Evolutionary conservation across 805 yeast species (phyloP).

Genomic region (Zygosaccharomyces pseudorouxii): DNA sequence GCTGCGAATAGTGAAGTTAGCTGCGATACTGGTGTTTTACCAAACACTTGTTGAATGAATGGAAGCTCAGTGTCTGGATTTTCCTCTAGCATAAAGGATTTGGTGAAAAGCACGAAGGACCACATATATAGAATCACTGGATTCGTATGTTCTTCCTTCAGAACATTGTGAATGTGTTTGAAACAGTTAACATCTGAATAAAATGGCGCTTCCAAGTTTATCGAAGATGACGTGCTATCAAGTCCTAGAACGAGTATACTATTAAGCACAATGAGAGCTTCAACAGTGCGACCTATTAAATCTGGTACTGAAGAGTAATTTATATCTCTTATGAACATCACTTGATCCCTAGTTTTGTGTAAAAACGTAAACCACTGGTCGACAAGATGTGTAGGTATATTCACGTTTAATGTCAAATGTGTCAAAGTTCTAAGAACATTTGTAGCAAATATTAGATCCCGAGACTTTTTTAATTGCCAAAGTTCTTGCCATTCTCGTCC

Average conservation of each 20-base stretch:
- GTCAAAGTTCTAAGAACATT: conserved; percentile 37
- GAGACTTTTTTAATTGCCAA: conserved; percentile 24
- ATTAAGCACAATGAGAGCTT: conserved; percentile 45
- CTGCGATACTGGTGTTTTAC: conserved; percentile 14
- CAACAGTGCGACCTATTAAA: conserved; percentile 33
- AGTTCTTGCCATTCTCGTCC: conserved; percentile 14
- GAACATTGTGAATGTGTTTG: conserved; percentile 38
- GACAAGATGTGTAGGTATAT: conserved; percentile 34
- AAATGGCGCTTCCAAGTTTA: conserved; percentile 38
- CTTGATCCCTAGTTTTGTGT: conserved; percentile 22
- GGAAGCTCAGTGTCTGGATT: conserved; percentile 26
- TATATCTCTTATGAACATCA: conserved; percentile 2
- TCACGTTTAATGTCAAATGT: conserved; percentile 39
- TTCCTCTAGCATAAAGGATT: conserved; percentile 44
- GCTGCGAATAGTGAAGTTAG: conserved; percentile 33
- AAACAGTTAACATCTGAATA: conserved; percentile 40
- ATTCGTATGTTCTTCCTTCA: conserved; percentile 39
- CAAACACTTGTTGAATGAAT: conserved; percentile 14
- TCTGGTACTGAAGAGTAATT: conserved; percentile 11
- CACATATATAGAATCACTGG: conserved; percentile 58
- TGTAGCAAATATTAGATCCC: conserved; percentile 36
- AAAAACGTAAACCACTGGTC: conserved; percentile 54
- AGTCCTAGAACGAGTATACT: conserved; percentile 55
- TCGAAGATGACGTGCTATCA: conserved; percentile 44
- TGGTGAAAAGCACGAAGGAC: conserved; percentile 57